Evolutionary conservation across 1,284 basidiomycete species (phyloP).

Genomic region (Xerocomus amazonicus): DNA sequence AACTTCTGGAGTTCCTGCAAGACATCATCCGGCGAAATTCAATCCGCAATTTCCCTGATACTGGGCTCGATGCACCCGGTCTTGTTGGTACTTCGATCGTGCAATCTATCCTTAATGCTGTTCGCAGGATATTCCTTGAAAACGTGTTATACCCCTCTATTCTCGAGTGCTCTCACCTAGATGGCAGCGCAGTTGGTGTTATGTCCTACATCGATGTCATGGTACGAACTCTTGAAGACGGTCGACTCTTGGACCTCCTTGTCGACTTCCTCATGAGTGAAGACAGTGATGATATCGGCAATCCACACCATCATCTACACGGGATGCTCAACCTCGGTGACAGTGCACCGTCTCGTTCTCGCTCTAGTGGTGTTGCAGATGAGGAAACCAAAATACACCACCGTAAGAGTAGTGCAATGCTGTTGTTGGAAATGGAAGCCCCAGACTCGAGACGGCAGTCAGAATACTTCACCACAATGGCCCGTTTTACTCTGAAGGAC

Average conservation of each 20-base stretch:
- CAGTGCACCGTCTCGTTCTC: slow-evolving; percentile 35
- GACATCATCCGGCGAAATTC: slow-evolving; percentile 75
- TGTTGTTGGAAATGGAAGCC: slow-evolving; percentile 78
- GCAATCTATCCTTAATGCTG: slow-evolving; percentile 76
- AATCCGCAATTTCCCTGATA: slow-evolving; percentile 37
- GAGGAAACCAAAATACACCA: slow-evolving; percentile 48
- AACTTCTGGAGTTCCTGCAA: slow-evolving; percentile 88
- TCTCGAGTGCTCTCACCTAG: slow-evolving; percentile 86
- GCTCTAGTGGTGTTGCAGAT: slow-evolving; percentile 30
- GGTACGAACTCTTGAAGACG: slow-evolving; percentile 71
- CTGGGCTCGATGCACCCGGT: slow-evolving; percentile 50
- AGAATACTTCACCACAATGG: slow-evolving; percentile 82
- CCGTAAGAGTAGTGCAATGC: slow-evolving; percentile 83
- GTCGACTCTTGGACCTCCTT: slow-evolving; percentile 66
- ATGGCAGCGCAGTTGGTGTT: slow-evolving; percentile 94
- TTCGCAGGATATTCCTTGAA: slow-evolving; percentile 86
- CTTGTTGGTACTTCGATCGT: slow-evolving; percentile 76
- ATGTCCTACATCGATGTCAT: slow-evolving; percentile 95
- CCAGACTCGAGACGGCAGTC: slow-evolving; percentile 63
- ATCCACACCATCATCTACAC: slow-evolving; percentile 40
- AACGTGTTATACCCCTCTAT: slow-evolving; percentile 93
- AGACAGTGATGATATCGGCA: slow-evolving; percentile 65
- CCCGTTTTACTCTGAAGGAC: slow-evolving; percentile 88
- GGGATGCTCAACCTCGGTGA: slow-evolving; percentile 47
- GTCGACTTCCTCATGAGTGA: slow-evolving; percentile 80